Base-by-base conservation (phyloP, 1,284 basidiomycete species). In the Mixia osmundae region DNA sequence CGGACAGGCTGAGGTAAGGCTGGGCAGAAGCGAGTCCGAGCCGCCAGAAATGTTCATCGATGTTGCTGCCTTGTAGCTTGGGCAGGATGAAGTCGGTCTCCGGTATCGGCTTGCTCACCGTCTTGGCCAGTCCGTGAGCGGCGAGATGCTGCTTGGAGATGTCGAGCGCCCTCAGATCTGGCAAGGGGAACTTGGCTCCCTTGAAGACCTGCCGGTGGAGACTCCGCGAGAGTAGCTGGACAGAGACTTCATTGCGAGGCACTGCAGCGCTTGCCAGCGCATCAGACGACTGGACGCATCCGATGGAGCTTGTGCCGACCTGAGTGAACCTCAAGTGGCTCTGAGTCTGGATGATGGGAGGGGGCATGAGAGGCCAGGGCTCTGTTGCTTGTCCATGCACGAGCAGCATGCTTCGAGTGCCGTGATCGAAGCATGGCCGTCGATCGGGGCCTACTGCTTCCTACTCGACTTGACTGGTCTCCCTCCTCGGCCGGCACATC, bases 21-120 rank as follows among this genome's bases (percentile, higher is more conserved):
- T 83, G 67, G 3, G 80, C 68, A 0, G 68, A 65, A 21, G 66
- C 59, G 3, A 61, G 45, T 3, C 85, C 89, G 28, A 97, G 68
- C 28, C 65, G 65, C 50, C 78, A 66, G 55, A 95, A 95, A 55
- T 99, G 91, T 52, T 91, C 72, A 38, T 77, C 70, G 37, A 97
- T 68, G 43, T 74, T 73, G 4, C 59, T 52, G 10, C 87, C 91
- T 54, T 80, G 77, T 2, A 97, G 61, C 0, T 68, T 65, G 0
- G 89, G 91, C 4, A 97, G 66, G 9, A 71, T 68, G 55, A 97
- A 87, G 2, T 64, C 58, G 7, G 70, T 74, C 72, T 65, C 7
- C n/a, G 26, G 32, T 20, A 38, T 35, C 12, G 15, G 18, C 9
- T 25, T 80, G 82, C 3, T 77, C 78, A 40, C 77, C 74, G 1